Evolutionary conservation across 106 monocot genomes (phyloP).

Genomic region (Platanthera guangdongensis): DNA sequence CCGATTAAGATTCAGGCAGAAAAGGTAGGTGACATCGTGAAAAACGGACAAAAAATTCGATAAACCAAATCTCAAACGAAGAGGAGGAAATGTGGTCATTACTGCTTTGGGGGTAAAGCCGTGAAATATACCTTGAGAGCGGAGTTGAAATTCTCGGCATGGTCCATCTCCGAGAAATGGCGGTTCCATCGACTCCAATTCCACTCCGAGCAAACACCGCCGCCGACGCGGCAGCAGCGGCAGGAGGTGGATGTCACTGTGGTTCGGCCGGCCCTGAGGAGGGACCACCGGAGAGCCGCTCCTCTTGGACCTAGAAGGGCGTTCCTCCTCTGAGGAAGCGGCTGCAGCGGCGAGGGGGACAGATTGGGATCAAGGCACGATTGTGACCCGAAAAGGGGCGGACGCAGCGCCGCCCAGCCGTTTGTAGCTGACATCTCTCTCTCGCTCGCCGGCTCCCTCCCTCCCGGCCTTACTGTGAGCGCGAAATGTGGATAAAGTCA

Average conservation of each 20-base stretch:
- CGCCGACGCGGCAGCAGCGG: conserved; percentile 9
- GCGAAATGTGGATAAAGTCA: too few relatives aligned
- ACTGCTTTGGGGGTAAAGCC: background rate
- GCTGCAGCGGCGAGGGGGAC: background rate
- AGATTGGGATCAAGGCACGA: background rate
- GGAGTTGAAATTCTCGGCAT: conserved; percentile 57
- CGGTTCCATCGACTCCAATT: conserved; percentile 70
- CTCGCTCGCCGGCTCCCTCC: background rate
- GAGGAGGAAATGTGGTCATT: background rate
- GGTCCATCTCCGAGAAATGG: conserved; percentile 74
- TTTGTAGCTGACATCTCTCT: conserved; percentile 5
- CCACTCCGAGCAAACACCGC: conserved; percentile 34
- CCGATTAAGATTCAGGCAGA: background rate
- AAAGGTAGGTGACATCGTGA: background rate
- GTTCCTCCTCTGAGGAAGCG: conserved; percentile 1
- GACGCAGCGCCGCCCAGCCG: conserved; percentile 4
- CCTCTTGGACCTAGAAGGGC: background rate
- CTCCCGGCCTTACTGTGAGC: background rate
- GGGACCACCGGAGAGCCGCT: conserved; percentile 1
- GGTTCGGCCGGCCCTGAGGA: conserved; percentile 6
- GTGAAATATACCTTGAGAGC: conserved; percentile 50
- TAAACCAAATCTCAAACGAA: background rate
- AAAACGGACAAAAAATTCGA: background rate
- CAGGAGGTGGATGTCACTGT: conserved; percentile 15
- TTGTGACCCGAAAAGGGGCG: background rate